These are phyloP conservation scores for Boletales sp. DNA, from an alignment of 768 basidiomycete genomes.

Conservation along the genomic window DNA sequence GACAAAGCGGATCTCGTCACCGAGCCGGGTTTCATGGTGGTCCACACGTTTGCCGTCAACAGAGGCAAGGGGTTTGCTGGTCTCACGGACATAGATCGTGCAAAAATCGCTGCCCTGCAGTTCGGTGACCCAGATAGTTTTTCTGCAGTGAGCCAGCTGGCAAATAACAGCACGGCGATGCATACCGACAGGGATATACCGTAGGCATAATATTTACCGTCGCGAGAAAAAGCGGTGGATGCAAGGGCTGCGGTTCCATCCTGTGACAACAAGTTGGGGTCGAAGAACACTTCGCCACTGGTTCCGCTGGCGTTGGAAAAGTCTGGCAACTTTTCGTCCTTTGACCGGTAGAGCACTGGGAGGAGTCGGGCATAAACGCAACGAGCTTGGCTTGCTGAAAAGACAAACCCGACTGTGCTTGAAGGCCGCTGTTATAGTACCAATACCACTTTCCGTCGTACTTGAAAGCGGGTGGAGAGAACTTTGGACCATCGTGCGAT, in stretches of 20 bases:
- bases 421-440: slow-evolving; percentile 75
- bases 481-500: slow-evolving; percentile 36
- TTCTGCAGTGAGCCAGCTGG: slow-evolving; percentile 2
- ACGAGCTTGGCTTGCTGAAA: background rate
- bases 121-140: background rate
- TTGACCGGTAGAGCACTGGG: slow-evolving; percentile 61
- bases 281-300: slow-evolving; percentile 74
- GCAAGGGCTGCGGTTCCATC: slow-evolving; percentile 72
- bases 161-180: slow-evolving; percentile 6
- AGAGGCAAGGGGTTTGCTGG: slow-evolving; percentile 51
- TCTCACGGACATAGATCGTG: slow-evolving; percentile 65
- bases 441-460: slow-evolving; percentile 78
- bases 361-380: background rate
- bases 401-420: slow-evolving; percentile 52
- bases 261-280: slow-evolving; percentile 66
- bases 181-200: slow-evolving; percentile 69
- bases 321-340: slow-evolving; percentile 49
- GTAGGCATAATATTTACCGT: slow-evolving; percentile 73
- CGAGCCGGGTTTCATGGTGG: slow-evolving; percentile 49
- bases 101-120: slow-evolving; percentile 69
- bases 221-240: slow-evolving; percentile 56
- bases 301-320: slow-evolving; percentile 41
- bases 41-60: slow-evolving; percentile 36
- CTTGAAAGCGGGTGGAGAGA: slow-evolving; percentile 57
- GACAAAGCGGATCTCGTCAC: slow-evolving; percentile 69